These are phyloP conservation scores for Penicillium sp. DNA, from an alignment of 2,329 filamentous ascomycete species.

Conservation along the genomic window DNA sequence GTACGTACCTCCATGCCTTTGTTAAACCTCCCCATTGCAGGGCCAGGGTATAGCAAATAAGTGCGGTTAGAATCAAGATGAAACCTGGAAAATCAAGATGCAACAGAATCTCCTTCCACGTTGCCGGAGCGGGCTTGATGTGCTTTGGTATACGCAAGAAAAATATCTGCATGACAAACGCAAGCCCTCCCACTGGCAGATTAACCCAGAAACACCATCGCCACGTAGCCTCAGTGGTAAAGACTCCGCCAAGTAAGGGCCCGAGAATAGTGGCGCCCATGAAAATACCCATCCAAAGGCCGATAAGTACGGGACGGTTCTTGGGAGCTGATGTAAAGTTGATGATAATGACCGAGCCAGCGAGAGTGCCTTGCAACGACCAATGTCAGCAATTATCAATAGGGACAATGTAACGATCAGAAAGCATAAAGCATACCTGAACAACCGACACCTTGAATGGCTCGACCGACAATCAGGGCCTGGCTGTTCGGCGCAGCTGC, in stretches of 20 bases:
- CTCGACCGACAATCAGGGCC: slow-evolving; percentile 33
- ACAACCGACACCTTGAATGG: slow-evolving; percentile 34
- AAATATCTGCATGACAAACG: not conserved
- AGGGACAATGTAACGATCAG: slow-evolving; percentile 21
- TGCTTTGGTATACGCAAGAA: slow-evolving; percentile 3
- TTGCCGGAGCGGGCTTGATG: not conserved
- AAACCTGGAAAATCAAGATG: slow-evolving; percentile 22
- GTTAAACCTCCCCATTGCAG: slow-evolving; percentile 25
- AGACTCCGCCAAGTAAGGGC: not conserved
- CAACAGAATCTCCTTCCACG: slow-evolving; percentile 19
- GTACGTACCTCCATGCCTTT: slow-evolving; percentile 18
- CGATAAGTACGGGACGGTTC: not conserved
- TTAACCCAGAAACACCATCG: slow-evolving; percentile 21
- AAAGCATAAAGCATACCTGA: slow-evolving; percentile 21
- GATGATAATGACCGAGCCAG: not conserved
- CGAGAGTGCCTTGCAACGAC: slow-evolving; percentile 8
- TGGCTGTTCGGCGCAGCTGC: slow-evolving; percentile 31
- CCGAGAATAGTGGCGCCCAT: slow-evolving; percentile 20
- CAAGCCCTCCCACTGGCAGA: slow-evolving; percentile 26
- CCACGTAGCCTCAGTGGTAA: not conserved
- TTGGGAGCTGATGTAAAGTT: not conserved
- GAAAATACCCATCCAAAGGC: not conserved
- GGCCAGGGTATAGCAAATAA: slow-evolving; percentile 22
- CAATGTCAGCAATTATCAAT: slow-evolving; percentile 24
- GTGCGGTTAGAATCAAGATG: slow-evolving; percentile 17